Conservation (phyloP, 2,329 filamentous ascomycete species). For the Cladobotryum mycophilum region DNA sequence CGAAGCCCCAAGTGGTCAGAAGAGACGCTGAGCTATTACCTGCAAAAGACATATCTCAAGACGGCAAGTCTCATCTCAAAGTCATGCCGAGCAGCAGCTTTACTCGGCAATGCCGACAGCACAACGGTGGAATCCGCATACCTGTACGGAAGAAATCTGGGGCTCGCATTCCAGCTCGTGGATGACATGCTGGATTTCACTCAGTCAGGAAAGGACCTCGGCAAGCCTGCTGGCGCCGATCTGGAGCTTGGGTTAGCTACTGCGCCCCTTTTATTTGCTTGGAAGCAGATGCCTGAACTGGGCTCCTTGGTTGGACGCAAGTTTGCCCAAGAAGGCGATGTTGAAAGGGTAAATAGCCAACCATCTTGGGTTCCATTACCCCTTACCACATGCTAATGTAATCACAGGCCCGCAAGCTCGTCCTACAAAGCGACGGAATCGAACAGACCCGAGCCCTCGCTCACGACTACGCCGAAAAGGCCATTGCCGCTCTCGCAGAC, state of each 20-base stretch:
- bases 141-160: conserved; percentile 85
- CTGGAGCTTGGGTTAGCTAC: conserved; percentile 89
- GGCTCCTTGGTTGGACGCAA: conserved; percentile 87
- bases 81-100: conserved; percentile 81
- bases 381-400: not conserved
- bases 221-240: conserved; percentile 92
- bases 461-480: conserved; percentile 83
- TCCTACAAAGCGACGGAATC: conserved; percentile 76
- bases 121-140: conserved; percentile 89
- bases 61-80: conserved; percentile 94
- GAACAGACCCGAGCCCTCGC: conserved; percentile 88
- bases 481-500: conserved; percentile 71
- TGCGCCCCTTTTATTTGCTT: conserved; percentile 89
- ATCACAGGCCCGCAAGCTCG: conserved; percentile 73
- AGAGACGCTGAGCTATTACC: conserved; percentile 84
- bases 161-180: conserved; percentile 92
- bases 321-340: conserved; percentile 78
- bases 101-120: conserved; percentile 71
- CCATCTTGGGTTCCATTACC: not conserved
- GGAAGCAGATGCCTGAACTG: conserved; percentile 80
- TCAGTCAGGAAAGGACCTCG: conserved; percentile 72
- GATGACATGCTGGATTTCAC: conserved; percentile 99
- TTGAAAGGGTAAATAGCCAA: conserved; percentile 60
- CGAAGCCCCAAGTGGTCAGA: conserved; percentile 78
- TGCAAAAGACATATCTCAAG: conserved; percentile 98